Conservation (phyloP, 1,284 basidiomycete genomes). For the Marasmius sp. region DNA sequence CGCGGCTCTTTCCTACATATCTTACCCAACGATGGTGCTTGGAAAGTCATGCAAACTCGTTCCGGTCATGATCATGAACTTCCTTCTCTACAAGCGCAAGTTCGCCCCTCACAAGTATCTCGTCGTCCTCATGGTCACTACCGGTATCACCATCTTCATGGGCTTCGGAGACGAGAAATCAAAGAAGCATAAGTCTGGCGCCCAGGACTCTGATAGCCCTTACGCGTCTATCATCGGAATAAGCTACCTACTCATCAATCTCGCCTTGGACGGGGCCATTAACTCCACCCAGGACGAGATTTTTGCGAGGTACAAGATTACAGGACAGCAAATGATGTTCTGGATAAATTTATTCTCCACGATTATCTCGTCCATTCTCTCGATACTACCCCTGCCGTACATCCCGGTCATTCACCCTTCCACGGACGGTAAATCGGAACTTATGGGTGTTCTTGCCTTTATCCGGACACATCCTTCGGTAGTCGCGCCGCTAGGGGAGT, state of each 20-base stretch:
- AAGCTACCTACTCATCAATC: conserved; percentile 79
- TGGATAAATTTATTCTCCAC: conserved; percentile 92
- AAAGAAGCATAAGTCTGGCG: conserved; percentile 41
- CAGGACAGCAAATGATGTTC: conserved; percentile 99
- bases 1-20: conserved; percentile 88
- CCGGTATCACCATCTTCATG: conserved; percentile 97
- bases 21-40: conserved; percentile 97
- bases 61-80: conserved; percentile 95
- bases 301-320: conserved; percentile 75
- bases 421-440: conserved; percentile 60
- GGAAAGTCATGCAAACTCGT: conserved; percentile 99
- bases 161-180: conserved; percentile 67
- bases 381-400: conserved; percentile 69
- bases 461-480: conserved; percentile 79
- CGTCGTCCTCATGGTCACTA: conserved; percentile 89
- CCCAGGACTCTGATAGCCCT: conserved; percentile 27
- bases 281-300: conserved; percentile 99
- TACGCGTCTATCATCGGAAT: conserved; percentile 66
- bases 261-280: conserved; percentile 89
- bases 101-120: conserved; percentile 95
- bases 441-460: conserved; percentile 73
- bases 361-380: conserved; percentile 62
- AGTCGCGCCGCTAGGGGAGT: conserved; percentile 78
- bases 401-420: conserved; percentile 76
- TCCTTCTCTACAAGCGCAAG: conserved; percentile 83